Percentiles rank a stretch among this genome's conserved stretches.
Conservation (phyloP, 345 rosid genomes). For the Corymbia maculata region DNA sequence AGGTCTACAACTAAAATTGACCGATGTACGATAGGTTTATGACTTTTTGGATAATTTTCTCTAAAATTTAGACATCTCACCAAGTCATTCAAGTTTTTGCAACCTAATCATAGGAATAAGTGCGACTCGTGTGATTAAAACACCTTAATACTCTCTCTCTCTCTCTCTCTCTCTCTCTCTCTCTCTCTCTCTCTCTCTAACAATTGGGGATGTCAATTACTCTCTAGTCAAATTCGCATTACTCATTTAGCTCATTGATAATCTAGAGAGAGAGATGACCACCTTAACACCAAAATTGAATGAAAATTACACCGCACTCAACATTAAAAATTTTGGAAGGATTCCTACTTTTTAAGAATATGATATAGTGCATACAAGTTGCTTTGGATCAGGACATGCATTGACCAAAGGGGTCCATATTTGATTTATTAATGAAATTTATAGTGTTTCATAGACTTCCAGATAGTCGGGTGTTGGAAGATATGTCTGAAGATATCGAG, state of each 20-base stretch:
- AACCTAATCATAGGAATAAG: neutral
- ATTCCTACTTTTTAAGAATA: neutral
- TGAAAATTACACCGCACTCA: neutral
- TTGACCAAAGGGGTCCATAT: accelerated
- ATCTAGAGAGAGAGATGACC: neutral
- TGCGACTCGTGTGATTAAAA: too few species aligned
- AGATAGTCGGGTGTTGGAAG: too few species aligned
- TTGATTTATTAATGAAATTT: neutral
- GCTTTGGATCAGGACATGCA: neutral
- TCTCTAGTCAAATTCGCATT: neutral
- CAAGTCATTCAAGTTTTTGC: neutral
- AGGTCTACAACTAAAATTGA: accelerated
- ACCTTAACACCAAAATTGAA: too few species aligned
- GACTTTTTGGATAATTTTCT: neutral
- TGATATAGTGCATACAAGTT: neutral
- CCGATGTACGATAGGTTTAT: accelerated
- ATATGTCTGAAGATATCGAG: too few species aligned
- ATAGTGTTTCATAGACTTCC: neutral
- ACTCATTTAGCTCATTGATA: neutral
- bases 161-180: too few species aligned
- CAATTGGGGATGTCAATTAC: too few species aligned
- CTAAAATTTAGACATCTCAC: accelerated
- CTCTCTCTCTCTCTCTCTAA: too few species aligned
- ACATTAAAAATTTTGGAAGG: neutral
- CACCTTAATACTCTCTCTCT: too few species aligned